phyloP scores from a whole-genome alignment of 805 yeast genomes.

The Cyberlindnera subsufficiens region DNA sequence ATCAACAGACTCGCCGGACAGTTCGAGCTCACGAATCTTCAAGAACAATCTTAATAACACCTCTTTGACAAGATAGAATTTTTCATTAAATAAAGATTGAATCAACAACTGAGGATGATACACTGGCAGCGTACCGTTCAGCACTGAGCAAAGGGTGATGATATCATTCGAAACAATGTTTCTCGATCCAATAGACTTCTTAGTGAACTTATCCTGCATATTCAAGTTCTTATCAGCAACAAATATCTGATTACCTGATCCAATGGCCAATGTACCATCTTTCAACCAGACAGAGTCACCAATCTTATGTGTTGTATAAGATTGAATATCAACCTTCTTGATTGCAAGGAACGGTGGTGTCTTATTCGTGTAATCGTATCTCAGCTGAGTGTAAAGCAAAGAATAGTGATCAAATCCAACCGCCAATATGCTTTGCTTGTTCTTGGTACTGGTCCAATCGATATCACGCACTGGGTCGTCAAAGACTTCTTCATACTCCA shows the following conservation, averaged over 20 bases:
- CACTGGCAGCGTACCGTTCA: slow-evolving; percentile 85
- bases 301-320: slow-evolving; percentile 70
- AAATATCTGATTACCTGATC: slow-evolving; percentile 85
- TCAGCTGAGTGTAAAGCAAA: slow-evolving; percentile 67
- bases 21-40: slow-evolving; percentile 48
- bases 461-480: slow-evolving; percentile 52
- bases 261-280: slow-evolving; percentile 74
- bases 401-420: slow-evolving; percentile 68
- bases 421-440: slow-evolving; percentile 66
- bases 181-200: slow-evolving; percentile 51
- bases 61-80: slow-evolving; percentile 46
- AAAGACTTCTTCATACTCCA: slow-evolving; percentile 51
- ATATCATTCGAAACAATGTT: slow-evolving; percentile 49
- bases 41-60: slow-evolving; percentile 50
- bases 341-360: slow-evolving; percentile 75
- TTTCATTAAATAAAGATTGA: slow-evolving; percentile 64
- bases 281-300: slow-evolving; percentile 89
- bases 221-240: slow-evolving; percentile 70
- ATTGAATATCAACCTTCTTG: slow-evolving; percentile 62
- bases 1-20: slow-evolving; percentile 25
- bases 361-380: slow-evolving; percentile 83
- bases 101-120: slow-evolving; percentile 88
- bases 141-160: slow-evolving; percentile 63
- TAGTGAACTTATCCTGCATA: slow-evolving; percentile 44
- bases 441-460: slow-evolving; percentile 79